Conservation (phyloP, 169 alveolate genomes). For the Plasmodium relictum region DNA sequence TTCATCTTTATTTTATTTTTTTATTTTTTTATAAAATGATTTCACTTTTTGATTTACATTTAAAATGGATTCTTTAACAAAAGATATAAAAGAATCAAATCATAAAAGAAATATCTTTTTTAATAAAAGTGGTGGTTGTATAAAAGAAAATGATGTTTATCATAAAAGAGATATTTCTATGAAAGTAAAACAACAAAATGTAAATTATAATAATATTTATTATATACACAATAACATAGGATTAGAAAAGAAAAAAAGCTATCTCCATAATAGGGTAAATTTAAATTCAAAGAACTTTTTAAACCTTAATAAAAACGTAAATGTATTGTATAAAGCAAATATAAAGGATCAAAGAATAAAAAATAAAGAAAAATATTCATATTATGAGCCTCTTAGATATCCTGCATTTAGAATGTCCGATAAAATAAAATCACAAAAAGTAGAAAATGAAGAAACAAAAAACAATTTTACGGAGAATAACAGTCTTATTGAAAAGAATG, state of each 20-base stretch:
- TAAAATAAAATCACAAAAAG: constrained; percentile 4
- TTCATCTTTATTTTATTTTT: constrained; percentile 9
- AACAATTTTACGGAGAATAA: not conserved
- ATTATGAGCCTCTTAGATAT: constrained; percentile 54
- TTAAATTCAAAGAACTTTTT: not conserved
- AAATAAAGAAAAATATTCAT: constrained; percentile 1
- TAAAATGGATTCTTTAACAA: constrained; percentile 36
- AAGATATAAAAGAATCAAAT: constrained; percentile 15
- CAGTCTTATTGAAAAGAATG: too few species aligned
- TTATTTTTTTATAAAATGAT: not conserved
- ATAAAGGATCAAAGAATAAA: not conserved
- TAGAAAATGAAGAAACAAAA: not conserved
- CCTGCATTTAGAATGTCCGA: constrained; percentile 61
- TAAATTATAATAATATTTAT: not conserved
- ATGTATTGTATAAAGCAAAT: not conserved
- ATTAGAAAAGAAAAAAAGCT: not conserved
- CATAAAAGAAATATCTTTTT: constrained; percentile 13
- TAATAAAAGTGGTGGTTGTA: not conserved
- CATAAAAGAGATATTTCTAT: not conserved
- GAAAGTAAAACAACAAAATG: not conserved
- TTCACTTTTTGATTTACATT: not conserved
- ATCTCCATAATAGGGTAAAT: not conserved
- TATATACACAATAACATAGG: constrained; percentile 4
- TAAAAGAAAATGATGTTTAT: constrained; percentile 21
- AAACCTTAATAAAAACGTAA: not conserved